Evolutionary conservation across 2,329 filamentous ascomycete genomes (phyloP), one percentile per base, ranked within the genome.

Genomic region (Beauveria brongniartii): DNA sequence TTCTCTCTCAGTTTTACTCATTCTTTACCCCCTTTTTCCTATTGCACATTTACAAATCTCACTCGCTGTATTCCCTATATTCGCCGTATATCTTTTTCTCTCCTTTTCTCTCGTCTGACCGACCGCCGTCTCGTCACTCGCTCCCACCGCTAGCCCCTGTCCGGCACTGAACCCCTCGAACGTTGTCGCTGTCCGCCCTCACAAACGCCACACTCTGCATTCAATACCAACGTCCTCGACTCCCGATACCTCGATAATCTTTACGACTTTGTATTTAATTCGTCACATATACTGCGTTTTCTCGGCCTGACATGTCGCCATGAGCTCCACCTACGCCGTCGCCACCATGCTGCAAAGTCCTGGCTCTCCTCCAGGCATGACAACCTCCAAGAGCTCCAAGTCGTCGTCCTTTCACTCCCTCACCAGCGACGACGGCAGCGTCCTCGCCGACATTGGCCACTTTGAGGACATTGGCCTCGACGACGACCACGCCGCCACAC

Each of bases 381-480:
- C 89, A 54, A 75, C 78, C 66, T 95, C 91, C 63, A 95, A 93
- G 74, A 94, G 91, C 64, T 96, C 91, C 65, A 95, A 94, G 75
- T 92, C 91, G 30, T 95, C 91, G 5, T 96, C 91, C 55, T 89
- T 93, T 69, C 88, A 88, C 67, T 96, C 92, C 43, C 87, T 89
- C 61, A 86, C 84, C 64, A 88, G 87, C 68, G 88, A 91, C 68
- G 89, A 90, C 67, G 85, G 87, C 69, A 84, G 81, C 66, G 81
- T 86, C 55, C 77, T 90, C 51, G 81, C 85, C 57, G 90, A 96
- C 70, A 83, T 88, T 62, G 86, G 85, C 65, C 87, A 97, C 72
- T 97, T 97, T 69, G 93, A 97, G 72, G 93, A 97, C 65, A 96
- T 97, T 71, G 91, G 89, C 14, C 84, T 97, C 34, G 88, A 92